phyloP scores from a whole-genome alignment of 2,329 filamentous ascomycete genomes.

The Cladophialophora immunda region DNA sequence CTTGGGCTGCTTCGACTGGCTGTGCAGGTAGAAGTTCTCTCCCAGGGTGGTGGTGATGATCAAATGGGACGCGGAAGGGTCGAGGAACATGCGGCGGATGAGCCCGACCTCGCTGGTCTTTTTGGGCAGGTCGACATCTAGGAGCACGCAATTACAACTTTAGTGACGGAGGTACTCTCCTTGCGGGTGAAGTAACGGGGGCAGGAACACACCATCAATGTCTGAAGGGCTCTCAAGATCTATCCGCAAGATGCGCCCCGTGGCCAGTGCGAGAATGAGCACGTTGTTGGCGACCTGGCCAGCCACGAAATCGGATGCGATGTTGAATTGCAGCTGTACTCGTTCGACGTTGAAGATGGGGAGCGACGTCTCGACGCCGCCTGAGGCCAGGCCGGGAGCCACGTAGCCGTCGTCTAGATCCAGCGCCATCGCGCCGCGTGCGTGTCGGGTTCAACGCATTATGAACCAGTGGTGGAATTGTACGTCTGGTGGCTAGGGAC shows the following conservation, averaged over 20 bases:
- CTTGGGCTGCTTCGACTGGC: slow-evolving; percentile 88
- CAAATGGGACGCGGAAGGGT: slow-evolving; percentile 93
- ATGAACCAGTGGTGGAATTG: neutral
- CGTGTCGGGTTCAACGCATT: slow-evolving; percentile 27
- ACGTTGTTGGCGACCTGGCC: slow-evolving; percentile 98
- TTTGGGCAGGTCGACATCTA: slow-evolving; percentile 96
- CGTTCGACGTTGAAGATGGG: slow-evolving; percentile 95
- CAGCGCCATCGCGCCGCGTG: slow-evolving; percentile 69
- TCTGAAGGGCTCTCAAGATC: slow-evolving; percentile 93
- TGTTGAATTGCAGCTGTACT: slow-evolving; percentile 91
- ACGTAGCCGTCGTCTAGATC: slow-evolving; percentile 76
- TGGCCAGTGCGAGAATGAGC: slow-evolving; percentile 88
- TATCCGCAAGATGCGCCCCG: slow-evolving; percentile 90
- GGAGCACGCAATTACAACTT: slow-evolving; percentile 1
- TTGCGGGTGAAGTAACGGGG: no score
- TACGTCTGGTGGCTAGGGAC: neutral
- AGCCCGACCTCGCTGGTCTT: slow-evolving; percentile 89
- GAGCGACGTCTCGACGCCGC: slow-evolving; percentile 68
- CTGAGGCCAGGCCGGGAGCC: slow-evolving; percentile 69
- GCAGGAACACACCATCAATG: slow-evolving; percentile 75
- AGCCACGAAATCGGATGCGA: slow-evolving; percentile 94
- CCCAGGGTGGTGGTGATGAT: slow-evolving; percentile 89
- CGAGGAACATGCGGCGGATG: slow-evolving; percentile 95
- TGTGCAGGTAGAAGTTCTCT: slow-evolving; percentile 98
- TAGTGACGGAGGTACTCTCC: no score